Percentiles rank a stretch among this genome's conserved stretches.
phyloP scores from a whole-genome alignment of 805 yeast genomes.

The Candida sakaeoensis region DNA sequence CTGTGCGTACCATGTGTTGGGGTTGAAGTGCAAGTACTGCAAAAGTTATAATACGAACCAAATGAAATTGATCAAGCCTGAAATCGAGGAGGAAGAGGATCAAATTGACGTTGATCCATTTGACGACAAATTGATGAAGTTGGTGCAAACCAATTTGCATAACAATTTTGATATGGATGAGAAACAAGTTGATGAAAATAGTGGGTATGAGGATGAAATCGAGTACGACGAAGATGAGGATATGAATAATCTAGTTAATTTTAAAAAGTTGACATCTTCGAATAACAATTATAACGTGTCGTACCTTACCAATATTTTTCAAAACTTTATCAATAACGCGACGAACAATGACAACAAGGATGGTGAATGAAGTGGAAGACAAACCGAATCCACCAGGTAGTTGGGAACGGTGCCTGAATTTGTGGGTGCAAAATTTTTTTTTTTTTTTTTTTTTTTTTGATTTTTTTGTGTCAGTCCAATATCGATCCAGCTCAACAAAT shows the following conservation, averaged over 20 bases:
- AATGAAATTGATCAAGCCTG: slow-evolving; percentile 64
- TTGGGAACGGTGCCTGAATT: no score
- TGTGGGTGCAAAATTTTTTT: no score
- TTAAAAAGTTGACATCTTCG: slow-evolving; percentile 22
- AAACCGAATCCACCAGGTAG: no score
- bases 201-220: slow-evolving; percentile 24
- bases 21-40: slow-evolving; percentile 84
- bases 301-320: slow-evolving; percentile 34
- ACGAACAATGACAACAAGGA: slow-evolving; percentile 3
- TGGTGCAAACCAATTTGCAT: slow-evolving; percentile 32
- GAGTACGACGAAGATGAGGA: slow-evolving; percentile 21
- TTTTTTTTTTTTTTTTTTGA: no score
- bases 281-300: slow-evolving; percentile 23
- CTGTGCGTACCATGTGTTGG: slow-evolving; percentile 76
- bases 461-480: no score
- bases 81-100: slow-evolving; percentile 38
- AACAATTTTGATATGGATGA: slow-evolving; percentile 37
- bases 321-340: slow-evolving; percentile 33
- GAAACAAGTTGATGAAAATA: slow-evolving; percentile 17
- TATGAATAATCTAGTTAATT: slow-evolving; percentile 20
- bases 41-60: slow-evolving; percentile 84
- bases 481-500: no score
- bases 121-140: slow-evolving; percentile 22
- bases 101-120: slow-evolving; percentile 10
- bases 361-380: no score